Evolutionary conservation across 2,329 filamentous ascomycete species (phyloP), one percentile per base, ranked within the genome.

Genomic region (Ophiocordyceps camponoti-floridani): DNA sequence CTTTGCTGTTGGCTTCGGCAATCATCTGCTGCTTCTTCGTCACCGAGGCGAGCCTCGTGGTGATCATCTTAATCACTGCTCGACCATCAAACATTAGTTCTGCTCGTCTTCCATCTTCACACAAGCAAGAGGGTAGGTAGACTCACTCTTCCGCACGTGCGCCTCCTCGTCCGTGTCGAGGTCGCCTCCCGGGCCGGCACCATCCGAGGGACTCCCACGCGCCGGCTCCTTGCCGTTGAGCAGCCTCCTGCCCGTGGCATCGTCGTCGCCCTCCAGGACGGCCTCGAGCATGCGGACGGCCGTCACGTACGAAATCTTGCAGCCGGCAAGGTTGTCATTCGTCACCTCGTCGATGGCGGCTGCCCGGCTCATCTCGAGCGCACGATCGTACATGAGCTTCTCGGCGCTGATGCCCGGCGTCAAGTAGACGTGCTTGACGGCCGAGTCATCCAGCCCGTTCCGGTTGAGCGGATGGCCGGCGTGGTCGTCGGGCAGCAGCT

Each of bases 361-460:
- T 4, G 84, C 79, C 44, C 87, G 79, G 59, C 87, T 95, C 91
- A 98, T 96, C 60, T 98, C 91, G 19, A 96, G 68, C 0, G 91
- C 91, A 42, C 91, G 84, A 53, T 98, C 91, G 58, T 95, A 98
- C 87, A 98, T 95, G 41, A 98, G 69, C 63, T 88, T 94, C 65
- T 96, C 91, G 0, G 91, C 91, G 19, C 87, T 95, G 46, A 95
- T 79, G 1, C 89, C 91, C 2, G 84, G 78, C 13, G 84, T 94
- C 26, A 98, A 72, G 42, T 83, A 75, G 26, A 95, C 86, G 44
- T 84, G 82, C 48, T 91, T 85, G 2, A 77, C 73, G 31, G 69
- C 66, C 2, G 73, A 74, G 18, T 75, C 74, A 27, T 69, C 23
- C 23, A 23, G 23, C 23, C 23, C 61, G 3, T 73, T 73, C 45